A percentile compares a stretch with the other conserved stretches of the same genome.
phyloP scores from a whole-genome alignment of 2,329 filamentous ascomycete species.

The Penicillium griseofulvum region DNA sequence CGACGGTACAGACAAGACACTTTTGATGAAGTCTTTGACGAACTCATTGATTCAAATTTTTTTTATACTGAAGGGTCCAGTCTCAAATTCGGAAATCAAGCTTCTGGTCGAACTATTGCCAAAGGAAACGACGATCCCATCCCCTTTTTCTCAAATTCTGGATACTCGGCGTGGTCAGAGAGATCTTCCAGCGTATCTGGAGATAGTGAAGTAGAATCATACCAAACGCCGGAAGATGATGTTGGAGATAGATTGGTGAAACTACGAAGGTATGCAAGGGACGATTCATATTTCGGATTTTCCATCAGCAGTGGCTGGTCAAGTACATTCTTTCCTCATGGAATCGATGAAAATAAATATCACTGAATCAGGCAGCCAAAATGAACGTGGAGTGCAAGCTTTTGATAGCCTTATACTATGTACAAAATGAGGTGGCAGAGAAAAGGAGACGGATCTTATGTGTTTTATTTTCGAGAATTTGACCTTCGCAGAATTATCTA shows the following conservation, averaged over 20 bases:
- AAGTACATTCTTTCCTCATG: slow-evolving; percentile 12
- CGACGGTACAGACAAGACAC: background rate
- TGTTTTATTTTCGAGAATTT: background rate
- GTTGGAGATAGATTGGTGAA: background rate
- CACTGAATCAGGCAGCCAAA: background rate
- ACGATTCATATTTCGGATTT: slow-evolving; percentile 1
- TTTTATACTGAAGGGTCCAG: background rate
- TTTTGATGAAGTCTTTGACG: background rate
- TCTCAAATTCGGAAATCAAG: background rate
- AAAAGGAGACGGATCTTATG: background rate
- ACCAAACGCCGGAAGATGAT: background rate
- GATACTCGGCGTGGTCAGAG: background rate
- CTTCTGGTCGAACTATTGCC: background rate
- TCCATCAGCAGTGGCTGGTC: slow-evolving; percentile 17
- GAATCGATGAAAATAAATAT: background rate
- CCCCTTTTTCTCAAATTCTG: background rate
- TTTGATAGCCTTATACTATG: background rate
- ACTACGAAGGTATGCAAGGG: background rate
- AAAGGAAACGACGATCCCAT: background rate
- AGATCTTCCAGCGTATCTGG: background rate
- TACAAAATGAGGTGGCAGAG: no score
- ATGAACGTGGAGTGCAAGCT: background rate
- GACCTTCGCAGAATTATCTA: background rate
- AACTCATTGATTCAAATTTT: slow-evolving; percentile 2
- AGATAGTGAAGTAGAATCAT: background rate